phyloP scores from a whole-genome alignment of 139 green algal genomes.

The Picochlorum sp. region DNA sequence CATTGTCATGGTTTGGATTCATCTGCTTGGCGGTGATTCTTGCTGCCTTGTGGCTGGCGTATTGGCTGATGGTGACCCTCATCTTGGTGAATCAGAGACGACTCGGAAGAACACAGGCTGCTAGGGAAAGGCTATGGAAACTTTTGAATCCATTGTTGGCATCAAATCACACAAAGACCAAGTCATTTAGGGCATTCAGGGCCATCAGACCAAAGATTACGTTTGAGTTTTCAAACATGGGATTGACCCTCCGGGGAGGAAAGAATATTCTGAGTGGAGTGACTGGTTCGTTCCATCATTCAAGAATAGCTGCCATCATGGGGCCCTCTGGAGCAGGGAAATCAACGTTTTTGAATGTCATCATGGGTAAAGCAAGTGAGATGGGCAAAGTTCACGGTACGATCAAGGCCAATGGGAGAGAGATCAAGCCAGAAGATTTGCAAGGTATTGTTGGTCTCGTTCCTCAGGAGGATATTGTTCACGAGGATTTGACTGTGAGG shows the following conservation, averaged over 20 bases:
- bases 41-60: constrained; percentile 8
- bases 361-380: constrained; percentile 26
- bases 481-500: constrained; percentile 48
- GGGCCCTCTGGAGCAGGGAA: constrained; percentile 41
- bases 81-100: constrained; percentile 9
- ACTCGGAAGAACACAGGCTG: constrained; percentile 12
- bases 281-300: constrained; percentile 24
- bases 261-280: constrained; percentile 25
- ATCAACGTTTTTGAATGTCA: constrained; percentile 38
- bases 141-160: constrained; percentile 26
- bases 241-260: constrained; percentile 28
- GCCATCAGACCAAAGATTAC: constrained; percentile 30
- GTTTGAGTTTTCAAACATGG: constrained; percentile 30
- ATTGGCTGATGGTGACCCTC: neutral
- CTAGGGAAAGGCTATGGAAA: constrained; percentile 20
- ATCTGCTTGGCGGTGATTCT: constrained; percentile 20
- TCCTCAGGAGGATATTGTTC: constrained; percentile 50
- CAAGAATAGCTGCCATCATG: constrained; percentile 35
- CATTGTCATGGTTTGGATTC: constrained; percentile 20
- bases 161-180: constrained; percentile 1
- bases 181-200: constrained; percentile 28
- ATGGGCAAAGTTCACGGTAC: constrained; percentile 16
- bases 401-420: constrained; percentile 35
- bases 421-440: constrained; percentile 25
- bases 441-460: constrained; percentile 40